Base-by-base conservation (phyloP, 306 rosid species). In the Vigna nakashimae region DNA sequence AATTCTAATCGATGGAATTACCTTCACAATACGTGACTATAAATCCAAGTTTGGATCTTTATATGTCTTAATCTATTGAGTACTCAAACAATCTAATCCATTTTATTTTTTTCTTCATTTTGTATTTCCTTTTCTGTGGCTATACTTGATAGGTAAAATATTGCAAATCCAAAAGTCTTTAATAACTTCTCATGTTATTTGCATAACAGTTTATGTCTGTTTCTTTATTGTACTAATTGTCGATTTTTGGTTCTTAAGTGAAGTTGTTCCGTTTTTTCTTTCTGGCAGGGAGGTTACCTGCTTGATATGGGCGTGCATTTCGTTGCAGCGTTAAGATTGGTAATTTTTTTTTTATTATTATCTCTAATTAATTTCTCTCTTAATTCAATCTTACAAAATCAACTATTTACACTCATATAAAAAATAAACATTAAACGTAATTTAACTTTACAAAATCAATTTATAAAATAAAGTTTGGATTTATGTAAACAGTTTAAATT, bases 231-330 rank as follows among this genome's bases (percentile, higher is more conserved):
- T 57, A 2, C 63, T 60, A 60, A 43, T 58, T 12, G 14, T 40
- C 12, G 38, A 8, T 55, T 20, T 16, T 48, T 58, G 12, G 74
- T 80, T 71, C 75, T 59, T 70, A 32, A 49, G 60, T 64, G 74
- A 78, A 70, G 42, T 73, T 48, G 65, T 52, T 57, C 18, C 64
- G 1, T 49, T 57, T 56, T 59, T 82, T 34, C 71, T 79, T 51
- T 84, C 36, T 92, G 87, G 85, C 95, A 92, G 97, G 98, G 98
- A 43, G 97, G 98, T 76, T 94, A 89, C 89, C 84, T 94, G 79
- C 97, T 94, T 24, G 98, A 94, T 80, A 94, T 94, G 98, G 98
- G 98, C 2, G 98, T 94, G 74, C 98, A 92, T 82, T 92, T 63
- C 79, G 77, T 94, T 20, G 97, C 98, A 38, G 98, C 94, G 74